phyloP scores from a whole-genome alignment of 2,329 filamentous ascomycete species.

The Neocucurbitaria cava region DNA sequence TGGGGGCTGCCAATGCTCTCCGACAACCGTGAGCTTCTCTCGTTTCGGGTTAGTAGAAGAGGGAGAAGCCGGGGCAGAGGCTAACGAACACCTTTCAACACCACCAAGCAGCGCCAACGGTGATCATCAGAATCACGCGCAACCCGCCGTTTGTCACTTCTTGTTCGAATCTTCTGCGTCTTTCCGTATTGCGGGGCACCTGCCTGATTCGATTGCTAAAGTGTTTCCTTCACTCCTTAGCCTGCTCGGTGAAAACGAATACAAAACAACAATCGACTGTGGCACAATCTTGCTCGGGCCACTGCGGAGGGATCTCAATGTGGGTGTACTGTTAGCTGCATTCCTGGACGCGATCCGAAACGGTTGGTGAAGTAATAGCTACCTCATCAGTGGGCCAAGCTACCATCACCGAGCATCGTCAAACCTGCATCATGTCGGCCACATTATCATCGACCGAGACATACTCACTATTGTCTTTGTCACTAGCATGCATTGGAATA shows the following conservation, averaged over 20 bases:
- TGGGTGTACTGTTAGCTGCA: background rate
- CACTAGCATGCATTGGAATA: slow-evolving; percentile 73
- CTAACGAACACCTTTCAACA: slow-evolving; percentile 40
- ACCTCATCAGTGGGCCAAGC: slow-evolving; percentile 17
- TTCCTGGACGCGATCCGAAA: slow-evolving; percentile 10
- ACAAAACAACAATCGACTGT: background rate
- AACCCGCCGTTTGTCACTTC: slow-evolving; percentile 19
- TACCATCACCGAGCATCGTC: slow-evolving; percentile 12
- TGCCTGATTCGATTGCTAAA: slow-evolving; percentile 12
- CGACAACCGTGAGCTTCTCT: slow-evolving; percentile 33
- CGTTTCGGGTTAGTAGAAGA: slow-evolving; percentile 40
- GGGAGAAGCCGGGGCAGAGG: slow-evolving; percentile 16
- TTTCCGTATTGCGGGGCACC: slow-evolving; percentile 14
- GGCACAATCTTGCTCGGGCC: background rate
- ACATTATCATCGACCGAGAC: slow-evolving; percentile 61
- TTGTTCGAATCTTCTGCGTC: slow-evolving; percentile 18
- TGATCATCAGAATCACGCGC: slow-evolving; percentile 13
- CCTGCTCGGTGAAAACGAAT: background rate
- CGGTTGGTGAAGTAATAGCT: slow-evolving; percentile 8
- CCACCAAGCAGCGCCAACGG: slow-evolving; percentile 20
- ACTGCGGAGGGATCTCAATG: background rate
- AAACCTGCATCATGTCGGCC: slow-evolving; percentile 32
- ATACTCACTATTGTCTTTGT: slow-evolving; percentile 67
- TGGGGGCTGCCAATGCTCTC: slow-evolving; percentile 35
- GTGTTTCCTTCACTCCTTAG: slow-evolving; percentile 1